phyloP scores from a whole-genome alignment of 306 rosid species.

The Lagenaria siceraria region DNA sequence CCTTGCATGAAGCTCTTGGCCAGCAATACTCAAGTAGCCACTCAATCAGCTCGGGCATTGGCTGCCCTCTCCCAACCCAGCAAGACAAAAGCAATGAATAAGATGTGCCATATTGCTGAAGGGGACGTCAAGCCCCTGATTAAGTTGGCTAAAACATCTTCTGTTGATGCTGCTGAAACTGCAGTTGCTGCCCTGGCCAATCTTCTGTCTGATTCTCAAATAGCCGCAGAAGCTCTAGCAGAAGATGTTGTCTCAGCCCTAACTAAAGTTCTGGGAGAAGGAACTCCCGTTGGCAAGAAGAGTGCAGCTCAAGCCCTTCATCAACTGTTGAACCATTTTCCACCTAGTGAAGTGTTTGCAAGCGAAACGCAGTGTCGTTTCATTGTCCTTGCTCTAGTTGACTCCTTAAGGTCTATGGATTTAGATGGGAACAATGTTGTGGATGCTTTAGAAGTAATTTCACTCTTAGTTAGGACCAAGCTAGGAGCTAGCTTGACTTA shows the following conservation, averaged over 20 bases:
- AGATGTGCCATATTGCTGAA: conserved; percentile 57
- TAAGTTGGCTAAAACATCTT: conserved; percentile 82
- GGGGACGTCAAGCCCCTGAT: conserved; percentile 80
- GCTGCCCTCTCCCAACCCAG: conserved; percentile 78
- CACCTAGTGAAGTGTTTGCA: conserved; percentile 53
- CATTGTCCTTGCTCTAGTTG: conserved; percentile 67
- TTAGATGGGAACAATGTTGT: conserved; percentile 51
- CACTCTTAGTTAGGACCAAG: conserved; percentile 66
- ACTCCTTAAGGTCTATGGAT: conserved; percentile 51
- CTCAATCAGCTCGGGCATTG: conserved; percentile 87
- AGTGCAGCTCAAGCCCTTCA: conserved; percentile 83
- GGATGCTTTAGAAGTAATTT: conserved; percentile 71
- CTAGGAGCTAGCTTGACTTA: conserved; percentile 39
- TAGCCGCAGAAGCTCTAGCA: conserved; percentile 68
- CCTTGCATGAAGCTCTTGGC: conserved; percentile 90
- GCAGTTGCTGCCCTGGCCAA: conserved; percentile 95
- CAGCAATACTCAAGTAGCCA: conserved; percentile 83
- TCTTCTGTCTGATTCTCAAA: conserved; percentile 67
- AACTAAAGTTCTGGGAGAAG: conserved; percentile 71
- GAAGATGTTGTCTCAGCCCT: conserved; percentile 82
- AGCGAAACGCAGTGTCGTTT: conserved; percentile 63
- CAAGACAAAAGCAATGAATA: conserved; percentile 45
- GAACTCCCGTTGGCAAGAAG: conserved; percentile 68
- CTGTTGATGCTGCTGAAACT: conserved; percentile 74
- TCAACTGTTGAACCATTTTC: conserved; percentile 76